Evolutionary conservation across 176 grass and related monocot species (phyloP).

Genomic region (Elaeis guineensis): DNA sequence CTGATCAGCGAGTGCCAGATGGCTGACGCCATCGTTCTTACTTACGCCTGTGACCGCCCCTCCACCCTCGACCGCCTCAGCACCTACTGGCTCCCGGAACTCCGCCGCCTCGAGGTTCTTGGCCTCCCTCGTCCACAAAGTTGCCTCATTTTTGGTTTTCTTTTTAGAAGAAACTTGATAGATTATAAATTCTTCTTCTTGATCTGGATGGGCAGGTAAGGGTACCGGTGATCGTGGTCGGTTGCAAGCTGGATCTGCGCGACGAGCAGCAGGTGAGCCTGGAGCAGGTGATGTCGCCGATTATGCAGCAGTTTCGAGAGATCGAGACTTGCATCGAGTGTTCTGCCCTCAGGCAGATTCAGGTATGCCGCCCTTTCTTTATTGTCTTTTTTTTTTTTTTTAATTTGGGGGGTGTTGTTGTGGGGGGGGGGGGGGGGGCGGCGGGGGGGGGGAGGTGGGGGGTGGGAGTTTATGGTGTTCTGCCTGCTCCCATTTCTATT

Average conservation of each 20-base stretch:
- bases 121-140: no score
- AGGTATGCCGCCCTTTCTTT: conserved; percentile 24
- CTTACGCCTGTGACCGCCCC: conserved; percentile 72
- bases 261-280: conserved; percentile 82
- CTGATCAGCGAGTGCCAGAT: conserved; percentile 79
- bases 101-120: conserved; percentile 65
- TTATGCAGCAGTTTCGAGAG: conserved; percentile 89
- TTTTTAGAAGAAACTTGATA: no score
- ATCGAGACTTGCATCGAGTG: conserved; percentile 99
- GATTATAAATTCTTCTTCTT: no score
- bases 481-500: no score
- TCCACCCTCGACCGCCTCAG: conserved; percentile 74
- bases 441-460: no score
- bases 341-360: conserved; percentile 90
- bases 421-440: no score
- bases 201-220: conserved; percentile 38
- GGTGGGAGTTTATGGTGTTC: no score
- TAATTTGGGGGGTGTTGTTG: no score
- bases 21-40: conserved; percentile 81
- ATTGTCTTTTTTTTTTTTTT: neutral
- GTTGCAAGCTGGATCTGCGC: conserved; percentile 84
- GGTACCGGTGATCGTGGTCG: conserved; percentile 77
- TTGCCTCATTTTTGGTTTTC: no score
- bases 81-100: conserved; percentile 87
- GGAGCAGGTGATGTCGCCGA: conserved; percentile 94